These are phyloP conservation scores for Echinosphaeria canescens DNA, from an alignment of 2,329 filamentous ascomycete species.

Conservation along the genomic window DNA sequence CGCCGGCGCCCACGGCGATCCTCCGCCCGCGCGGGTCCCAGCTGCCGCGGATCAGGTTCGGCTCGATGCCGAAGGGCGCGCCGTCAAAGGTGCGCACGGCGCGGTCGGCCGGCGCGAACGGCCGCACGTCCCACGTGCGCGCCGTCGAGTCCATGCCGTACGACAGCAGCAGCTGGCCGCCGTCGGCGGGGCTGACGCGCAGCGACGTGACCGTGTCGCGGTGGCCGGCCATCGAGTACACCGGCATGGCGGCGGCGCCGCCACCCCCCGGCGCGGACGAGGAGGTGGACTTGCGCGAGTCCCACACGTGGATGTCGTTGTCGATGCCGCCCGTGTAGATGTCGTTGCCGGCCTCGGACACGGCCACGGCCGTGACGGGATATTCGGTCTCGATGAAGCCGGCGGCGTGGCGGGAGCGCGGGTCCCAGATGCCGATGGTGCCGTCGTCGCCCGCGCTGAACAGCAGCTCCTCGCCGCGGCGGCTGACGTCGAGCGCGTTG, in stretches of 20 bases:
- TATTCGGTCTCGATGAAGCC: slow-evolving; percentile 84
- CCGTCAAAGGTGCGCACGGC: slow-evolving; percentile 80
- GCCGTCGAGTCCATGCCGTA: slow-evolving; percentile 91
- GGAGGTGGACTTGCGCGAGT: slow-evolving; percentile 75
- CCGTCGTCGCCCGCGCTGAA: slow-evolving; percentile 89
- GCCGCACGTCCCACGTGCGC: slow-evolving; percentile 86
- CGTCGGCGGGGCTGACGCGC: slow-evolving; percentile 79
- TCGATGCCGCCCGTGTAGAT: slow-evolving; percentile 90
- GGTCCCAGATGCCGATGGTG: slow-evolving; percentile 89
- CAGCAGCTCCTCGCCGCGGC: slow-evolving; percentile 73
- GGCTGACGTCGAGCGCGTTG: slow-evolving; percentile 76
- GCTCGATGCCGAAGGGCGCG: slow-evolving; percentile 70
- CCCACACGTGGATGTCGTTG: slow-evolving; percentile 95
- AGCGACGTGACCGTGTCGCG: slow-evolving; percentile 83
- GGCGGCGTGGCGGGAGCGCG: slow-evolving; percentile 68
- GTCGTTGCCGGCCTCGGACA: slow-evolving; percentile 91
- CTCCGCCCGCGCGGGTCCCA: slow-evolving; percentile 77
- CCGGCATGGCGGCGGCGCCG: slow-evolving; percentile 73
- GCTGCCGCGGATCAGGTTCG: slow-evolving; percentile 75
- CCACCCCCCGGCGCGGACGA: slow-evolving; percentile 80
- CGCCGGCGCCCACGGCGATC: slow-evolving; percentile 75
- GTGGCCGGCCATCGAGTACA: slow-evolving; percentile 78
- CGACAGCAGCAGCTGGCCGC: slow-evolving; percentile 75
- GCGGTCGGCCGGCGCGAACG: slow-evolving; percentile 77
- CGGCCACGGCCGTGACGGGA: slow-evolving; percentile 72